Evolutionary conservation across 2,329 filamentous ascomycete species (phyloP).

Genomic region (Talaromyces marneffei): DNA sequence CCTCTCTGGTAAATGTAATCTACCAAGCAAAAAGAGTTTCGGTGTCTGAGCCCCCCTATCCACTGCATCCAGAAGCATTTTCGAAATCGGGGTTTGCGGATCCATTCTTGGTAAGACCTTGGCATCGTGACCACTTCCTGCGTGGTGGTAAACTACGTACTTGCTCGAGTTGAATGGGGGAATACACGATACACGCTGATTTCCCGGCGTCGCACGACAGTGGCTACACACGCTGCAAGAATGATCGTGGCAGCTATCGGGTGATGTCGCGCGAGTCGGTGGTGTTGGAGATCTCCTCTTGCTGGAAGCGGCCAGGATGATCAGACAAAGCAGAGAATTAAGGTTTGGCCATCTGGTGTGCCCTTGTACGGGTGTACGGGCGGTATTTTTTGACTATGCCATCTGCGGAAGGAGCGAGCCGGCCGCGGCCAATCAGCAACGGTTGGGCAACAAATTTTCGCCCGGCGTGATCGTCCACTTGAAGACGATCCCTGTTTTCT

Average conservation of each 20-base stretch:
- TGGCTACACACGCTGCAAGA: not conserved
- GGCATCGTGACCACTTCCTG: not conserved
- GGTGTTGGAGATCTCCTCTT: no score
- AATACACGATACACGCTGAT: not conserved
- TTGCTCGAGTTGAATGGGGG: not conserved
- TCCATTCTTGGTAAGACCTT: constrained; percentile 5
- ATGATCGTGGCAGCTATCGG: not conserved
- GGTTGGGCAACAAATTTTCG: not conserved
- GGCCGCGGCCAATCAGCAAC: not conserved
- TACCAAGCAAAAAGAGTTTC: not conserved
- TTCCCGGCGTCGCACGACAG: not conserved
- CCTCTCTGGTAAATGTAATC: not conserved
- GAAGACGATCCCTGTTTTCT: not conserved
- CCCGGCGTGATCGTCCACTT: not conserved
- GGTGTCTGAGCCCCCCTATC: not conserved
- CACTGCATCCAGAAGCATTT: not conserved
- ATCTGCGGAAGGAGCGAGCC: not conserved
- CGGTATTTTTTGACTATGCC: not conserved
- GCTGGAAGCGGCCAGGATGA: not conserved
- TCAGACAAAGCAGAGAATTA: not conserved
- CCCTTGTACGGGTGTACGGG: no score
- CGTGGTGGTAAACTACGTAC: not conserved
- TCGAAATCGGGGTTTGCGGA: constrained; percentile 2
- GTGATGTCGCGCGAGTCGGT: not conserved
- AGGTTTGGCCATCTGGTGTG: not conserved